Base-by-base conservation (phyloP, 2,329 filamentous ascomycete species). In the Cladosporium halotolerans region DNA sequence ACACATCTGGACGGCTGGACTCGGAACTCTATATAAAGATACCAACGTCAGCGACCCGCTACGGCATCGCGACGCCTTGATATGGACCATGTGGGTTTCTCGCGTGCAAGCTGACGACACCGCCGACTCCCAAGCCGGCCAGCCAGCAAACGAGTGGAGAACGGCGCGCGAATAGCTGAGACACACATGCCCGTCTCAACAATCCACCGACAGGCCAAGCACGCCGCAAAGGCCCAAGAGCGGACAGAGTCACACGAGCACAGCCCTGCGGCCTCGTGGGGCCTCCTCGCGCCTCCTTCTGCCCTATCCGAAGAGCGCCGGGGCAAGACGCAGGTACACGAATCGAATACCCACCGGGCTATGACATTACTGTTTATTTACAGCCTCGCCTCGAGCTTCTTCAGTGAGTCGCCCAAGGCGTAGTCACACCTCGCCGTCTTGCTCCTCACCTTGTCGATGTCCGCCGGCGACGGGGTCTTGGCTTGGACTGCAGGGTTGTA, bases 401-500 rank as follows among this genome's bases (percentile, higher is more conserved):
- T 75, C 72, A 83, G 74, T 4, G 81, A 84, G 68, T 95, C 88
- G 66, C 85, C 83, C 73, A 95, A 64, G 46, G 91, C 91, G 84
- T 85, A 96, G 10, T 83, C 82, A 52, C 72, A 76, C 60, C 71
- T 69, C 40, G 74, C 79, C 72, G 80, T 85, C 76, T 85, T 89
- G 67, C 86, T 85, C 62, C 89, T 82, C 28, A 83, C 79, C 45
- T 73, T 75, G 56, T 84, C 86, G 14, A 77, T 79, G 74, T 96
- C 89, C 59, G 78, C 83, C 55, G 79, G 79, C 0, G 90, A 95
- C 70, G 96, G 93, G 1, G 89, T 90, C 75, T 84, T 89, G 18
- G 92, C 92, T 72, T 88, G 83, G 5, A 89, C 84, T 2, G 92
- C 92, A 23, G 92, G 92, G 69, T 97, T 97, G 66, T 97, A 96